Base-by-base conservation (phyloP, 768 basidiomycete genomes). In the Collybia sp. region DNA sequence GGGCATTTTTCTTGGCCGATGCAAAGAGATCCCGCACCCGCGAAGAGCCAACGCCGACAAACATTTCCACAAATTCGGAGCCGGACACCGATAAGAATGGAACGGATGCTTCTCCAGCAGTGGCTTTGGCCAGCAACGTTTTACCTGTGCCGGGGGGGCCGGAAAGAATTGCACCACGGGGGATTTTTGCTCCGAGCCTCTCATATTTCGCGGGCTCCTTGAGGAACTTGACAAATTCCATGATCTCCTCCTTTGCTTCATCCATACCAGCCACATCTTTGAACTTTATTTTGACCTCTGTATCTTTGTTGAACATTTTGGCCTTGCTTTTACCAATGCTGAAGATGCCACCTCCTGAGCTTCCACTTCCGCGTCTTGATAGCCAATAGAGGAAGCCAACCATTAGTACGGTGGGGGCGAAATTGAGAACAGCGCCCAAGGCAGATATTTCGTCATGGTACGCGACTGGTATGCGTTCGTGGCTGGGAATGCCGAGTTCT, bases 61-160 rank as follows among this genome's bases (percentile, higher is more conserved):
- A 99, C 94, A 98, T 97, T 70, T 99, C 96, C 50, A 99, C 93
- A 62, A 99, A 98, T 62, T 99, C 96, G 36, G 95, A 98, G 42
- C 96, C 96, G 40, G 95, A 97, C 35, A 98, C 96, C 17, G 93
- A 95, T 48, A 97, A 79, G 85, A 99, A 99, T 35, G 96, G 95
- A 4, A 98, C 95, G 37, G 83, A 88, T 4, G 96, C 95, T 68
- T 99, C 96, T 42, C 96, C 96, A 2, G 96, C 96, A 3, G 96
- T 98, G 2, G 96, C 96, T 66, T 99, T 99, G 10, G 96, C 96
- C 31, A 99, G 79, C 10, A 99, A 73, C 5, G 96, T 99, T 71
- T 99, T 99, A 62, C 96, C 96, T 3, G 96, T 99, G 56, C 96
- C 96, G 0, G 96, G 96, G 49, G 93, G 93, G 30, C 93, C 93